Base-by-base conservation (phyloP, 208 protist genomes). In the Crithidia brevicula region DNA sequence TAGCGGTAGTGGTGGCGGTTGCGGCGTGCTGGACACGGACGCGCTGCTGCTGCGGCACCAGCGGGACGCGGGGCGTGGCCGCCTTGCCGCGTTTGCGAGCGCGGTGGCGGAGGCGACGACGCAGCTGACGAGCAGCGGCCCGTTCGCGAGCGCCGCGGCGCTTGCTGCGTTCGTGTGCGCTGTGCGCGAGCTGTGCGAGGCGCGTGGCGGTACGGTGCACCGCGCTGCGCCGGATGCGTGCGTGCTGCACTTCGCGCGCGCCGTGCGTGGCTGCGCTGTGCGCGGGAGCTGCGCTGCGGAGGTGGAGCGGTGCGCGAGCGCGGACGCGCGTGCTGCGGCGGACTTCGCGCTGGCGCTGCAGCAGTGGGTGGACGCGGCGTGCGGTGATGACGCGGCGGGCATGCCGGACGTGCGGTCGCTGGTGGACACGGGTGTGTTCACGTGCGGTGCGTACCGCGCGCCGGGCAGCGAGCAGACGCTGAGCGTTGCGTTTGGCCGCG, bases 401-500 rank as follows among this genome's bases (percentile, higher is more conserved):
- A 47, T 67, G 58, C 70, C 70, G 0, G 57, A 74, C 67, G 51
- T 72, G 40, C 46, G 50, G 22, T 36, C 28, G 57, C 67, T 80
- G 53, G 49, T 80, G 49, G 74, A 80, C 74, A 75, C 74, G 58
- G 61, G 54, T n/a, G 31, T 62, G 40, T 74, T 80, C 42, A 47
- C 40, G 11, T 53, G 56, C 38, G 57, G 74, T 20, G 58, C 45
- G 50, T 62, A 62, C 51, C 36, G 61, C 59, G 36, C 52, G 46
- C 16, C 49, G 31, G 46, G 46, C 43, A 47, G 46, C 49, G 54
- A 60, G 46, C 67, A 72, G 54, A 68, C 36, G 42, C 52, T 67
- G 53, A 60, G 46, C 53, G 56, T 74, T 16, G 64, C 67, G 20
- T 36, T 66, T 7, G 74, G 79, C 53, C 74, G 74, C 54, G 67